Evolutionary conservation across 192 early-diverging fungal species (phyloP).

Genomic region (Globomyces pollinis-pini): DNA sequence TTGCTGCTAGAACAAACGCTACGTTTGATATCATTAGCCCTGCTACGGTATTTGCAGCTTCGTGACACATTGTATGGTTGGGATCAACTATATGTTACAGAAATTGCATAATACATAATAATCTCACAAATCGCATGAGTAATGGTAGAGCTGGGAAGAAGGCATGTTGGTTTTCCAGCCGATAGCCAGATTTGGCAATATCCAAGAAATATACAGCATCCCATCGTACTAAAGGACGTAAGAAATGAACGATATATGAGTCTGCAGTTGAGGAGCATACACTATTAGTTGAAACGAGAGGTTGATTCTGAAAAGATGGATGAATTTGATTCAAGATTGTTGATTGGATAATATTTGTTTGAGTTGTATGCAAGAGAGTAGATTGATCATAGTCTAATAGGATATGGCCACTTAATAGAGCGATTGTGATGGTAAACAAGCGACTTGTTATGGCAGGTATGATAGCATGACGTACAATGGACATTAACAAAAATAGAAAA

Average conservation of each 20-base stretch:
- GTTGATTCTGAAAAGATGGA: background rate
- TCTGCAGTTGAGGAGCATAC: too few relatives aligned
- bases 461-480: too few relatives aligned
- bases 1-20: constrained; percentile 65
- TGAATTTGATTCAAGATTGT: too few relatives aligned
- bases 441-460: too few relatives aligned
- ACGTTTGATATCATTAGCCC: constrained; percentile 71
- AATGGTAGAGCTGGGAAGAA: constrained; percentile 78
- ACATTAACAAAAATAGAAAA: too few relatives aligned
- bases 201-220: constrained; percentile 82
- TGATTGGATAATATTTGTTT: too few relatives aligned
- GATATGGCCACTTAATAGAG: too few relatives aligned
- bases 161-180: constrained; percentile 82
- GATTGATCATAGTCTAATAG: too few relatives aligned
- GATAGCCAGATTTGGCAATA: constrained; percentile 67
- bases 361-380: too few relatives aligned
- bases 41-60: background rate
- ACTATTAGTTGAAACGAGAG: constrained; percentile 9
- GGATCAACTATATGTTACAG: background rate
- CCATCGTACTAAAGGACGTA: constrained; percentile 68
- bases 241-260: background rate
- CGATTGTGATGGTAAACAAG: too few relatives aligned
- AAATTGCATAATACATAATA: background rate
- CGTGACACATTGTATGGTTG: background rate
- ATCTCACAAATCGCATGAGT: constrained; percentile 45